Conservation (phyloP, 495 filamentous ascomycete genomes). For the Talaromyces wortmannii region DNA sequence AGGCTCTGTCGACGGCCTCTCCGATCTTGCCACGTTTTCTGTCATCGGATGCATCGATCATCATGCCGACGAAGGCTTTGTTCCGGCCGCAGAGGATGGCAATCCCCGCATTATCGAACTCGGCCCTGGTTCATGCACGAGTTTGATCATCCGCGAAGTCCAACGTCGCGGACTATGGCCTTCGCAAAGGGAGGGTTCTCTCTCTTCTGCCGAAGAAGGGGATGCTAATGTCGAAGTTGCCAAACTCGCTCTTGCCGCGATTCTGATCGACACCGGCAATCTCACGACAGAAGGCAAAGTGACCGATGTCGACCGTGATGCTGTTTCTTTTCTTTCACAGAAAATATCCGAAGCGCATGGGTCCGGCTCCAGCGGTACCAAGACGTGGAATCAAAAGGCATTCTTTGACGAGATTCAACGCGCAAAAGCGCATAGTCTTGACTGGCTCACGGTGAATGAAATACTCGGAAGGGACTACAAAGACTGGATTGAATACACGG, state of each 20-base stretch:
- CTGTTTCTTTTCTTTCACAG: conserved; percentile 57
- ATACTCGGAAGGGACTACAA: conserved; percentile 90
- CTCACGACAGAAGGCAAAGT: conserved; percentile 64
- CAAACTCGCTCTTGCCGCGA: conserved; percentile 67
- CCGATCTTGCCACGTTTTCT: conserved; percentile 27
- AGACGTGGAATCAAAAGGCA: conserved; percentile 42
- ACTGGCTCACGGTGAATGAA: conserved; percentile 59
- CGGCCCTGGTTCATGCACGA: conserved; percentile 69
- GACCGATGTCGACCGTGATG: conserved; percentile 58
- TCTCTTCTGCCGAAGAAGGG: conserved; percentile 3
- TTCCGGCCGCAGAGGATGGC: conserved; percentile 29
- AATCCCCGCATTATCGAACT: conserved; percentile 58
- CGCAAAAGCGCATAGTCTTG: conserved; percentile 67
- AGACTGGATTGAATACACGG: conserved; percentile 59
- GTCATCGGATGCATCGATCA: conserved; percentile 86
- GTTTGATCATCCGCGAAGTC: conserved; percentile 62
- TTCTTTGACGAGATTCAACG: conserved; percentile 59
- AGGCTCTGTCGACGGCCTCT: conserved; percentile 23
- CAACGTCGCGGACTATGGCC: conserved; percentile 47
- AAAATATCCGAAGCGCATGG: conserved; percentile 31
- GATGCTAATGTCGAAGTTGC: conserved; percentile 49
- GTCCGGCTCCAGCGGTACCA: conserved; percentile 7
- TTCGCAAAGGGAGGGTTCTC: conserved; percentile 1
- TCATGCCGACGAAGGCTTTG: conserved; percentile 70
- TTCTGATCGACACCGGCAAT: conserved; percentile 81